Evolutionary conservation across 441 rosid species (phyloP), one percentile per base, ranked within the genome.

Genomic region (Brassica balearica): DNA sequence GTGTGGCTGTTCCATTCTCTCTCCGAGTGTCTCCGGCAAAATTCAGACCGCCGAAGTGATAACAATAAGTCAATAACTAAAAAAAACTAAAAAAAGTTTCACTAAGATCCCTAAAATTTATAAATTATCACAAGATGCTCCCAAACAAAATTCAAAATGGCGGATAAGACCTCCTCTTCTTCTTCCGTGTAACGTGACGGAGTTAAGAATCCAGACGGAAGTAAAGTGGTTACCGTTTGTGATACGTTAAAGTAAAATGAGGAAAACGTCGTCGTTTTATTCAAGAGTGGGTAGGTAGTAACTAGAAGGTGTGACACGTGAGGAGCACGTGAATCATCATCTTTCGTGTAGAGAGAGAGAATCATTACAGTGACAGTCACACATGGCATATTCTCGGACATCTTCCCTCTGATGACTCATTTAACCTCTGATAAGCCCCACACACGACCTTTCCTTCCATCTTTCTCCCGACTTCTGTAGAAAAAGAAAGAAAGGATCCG

Each of bases 341-440:
- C 9, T 61, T 19, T 20, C 55, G 64, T 19, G 73, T 11, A 10
- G 19, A 78, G 58, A 46, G 17, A 48, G 20, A 51, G 56, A 51
- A 14, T 43, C 48, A 48, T 66, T 20, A 46, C 64, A 58, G 63
- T 10, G 7, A 59, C 77, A 72, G 69, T 72, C 25, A 67, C 77
- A 79, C 71, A 53, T 79, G 82, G 82, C 82, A 79, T 79, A 79
- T 69, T 69, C 82, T 74, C 53, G 43, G 36, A 61, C 27, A 61
- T 51, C 69, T 8, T 32, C 46, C 20, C 20, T 14, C 20, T 51
- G 19, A 19, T 55, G 71, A 65, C 71, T 55, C 4, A 7, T 36
- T 36, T 8, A 56, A 68, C 77, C 60, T 73, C 74, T 78, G 75
- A 69, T 53, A 53, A 73, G 65, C 71, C 78, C 69, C 77, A 64